These are phyloP conservation scores for Beta lomatogona DNA, from an alignment of 179 eudicot species.

Conservation along the genomic window DNA sequence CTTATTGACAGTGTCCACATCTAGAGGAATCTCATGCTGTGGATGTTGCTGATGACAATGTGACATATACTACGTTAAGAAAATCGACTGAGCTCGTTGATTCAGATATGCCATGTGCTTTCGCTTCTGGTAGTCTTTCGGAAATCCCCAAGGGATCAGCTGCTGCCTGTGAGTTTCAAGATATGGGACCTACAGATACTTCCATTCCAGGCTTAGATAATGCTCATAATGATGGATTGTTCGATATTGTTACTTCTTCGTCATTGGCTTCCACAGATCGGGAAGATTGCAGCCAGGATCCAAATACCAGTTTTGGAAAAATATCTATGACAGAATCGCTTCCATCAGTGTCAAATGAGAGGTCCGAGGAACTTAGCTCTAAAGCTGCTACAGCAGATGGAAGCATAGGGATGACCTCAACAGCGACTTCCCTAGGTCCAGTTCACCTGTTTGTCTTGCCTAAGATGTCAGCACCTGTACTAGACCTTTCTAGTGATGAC, in stretches of 20 bases:
- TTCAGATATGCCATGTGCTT: constrained; percentile 39
- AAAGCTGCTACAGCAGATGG: constrained; percentile 61
- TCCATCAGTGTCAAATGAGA: constrained; percentile 78
- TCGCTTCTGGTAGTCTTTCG: constrained; percentile 37
- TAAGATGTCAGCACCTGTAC: constrained; percentile 80
- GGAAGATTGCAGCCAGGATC: constrained; percentile 63
- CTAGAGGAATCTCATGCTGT: constrained; percentile 40
- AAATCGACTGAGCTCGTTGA: constrained; percentile 34
- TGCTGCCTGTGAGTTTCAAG: constrained; percentile 47
- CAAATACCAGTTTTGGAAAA: constrained; percentile 41
- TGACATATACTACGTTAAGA: constrained; percentile 31
- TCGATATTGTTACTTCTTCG: constrained; percentile 40
- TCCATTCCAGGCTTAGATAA: constrained; percentile 87
- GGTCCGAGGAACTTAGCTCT: constrained; percentile 89
- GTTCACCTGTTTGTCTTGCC: constrained; percentile 67
- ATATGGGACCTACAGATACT: constrained; percentile 48
- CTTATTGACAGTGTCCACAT: constrained; percentile 42
- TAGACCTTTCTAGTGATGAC: constrained; percentile 68
- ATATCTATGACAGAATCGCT: constrained; percentile 45
- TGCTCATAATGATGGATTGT: constrained; percentile 44
- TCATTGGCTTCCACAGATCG: constrained; percentile 45
- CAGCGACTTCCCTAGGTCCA: constrained; percentile 64
- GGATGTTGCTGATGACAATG: constrained; percentile 36
- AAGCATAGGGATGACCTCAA: constrained; percentile 55
- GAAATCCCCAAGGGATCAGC: constrained; percentile 37